Evolutionary conservation across 768 basidiomycete species (phyloP).

Genomic region (Pulveroboletus sp.): DNA sequence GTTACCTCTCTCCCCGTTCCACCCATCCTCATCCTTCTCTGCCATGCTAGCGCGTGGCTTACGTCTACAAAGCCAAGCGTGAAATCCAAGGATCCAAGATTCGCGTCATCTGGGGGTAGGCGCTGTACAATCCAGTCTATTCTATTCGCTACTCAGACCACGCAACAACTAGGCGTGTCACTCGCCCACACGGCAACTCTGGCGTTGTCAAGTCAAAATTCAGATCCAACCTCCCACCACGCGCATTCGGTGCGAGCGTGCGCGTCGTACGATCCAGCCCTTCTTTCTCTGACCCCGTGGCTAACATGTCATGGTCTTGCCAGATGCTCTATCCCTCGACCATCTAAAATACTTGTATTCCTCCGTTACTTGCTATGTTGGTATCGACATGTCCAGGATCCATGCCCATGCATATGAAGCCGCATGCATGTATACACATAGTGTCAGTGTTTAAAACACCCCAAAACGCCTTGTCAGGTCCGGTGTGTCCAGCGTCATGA

Average conservation of each 20-base stretch:
- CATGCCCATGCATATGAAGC: conserved; percentile 12
- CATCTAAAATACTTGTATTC: conserved; percentile 46
- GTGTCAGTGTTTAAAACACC: conserved; percentile 4
- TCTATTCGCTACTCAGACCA: neutral
- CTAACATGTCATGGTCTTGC: neutral
- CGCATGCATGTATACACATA: conserved; percentile 13
- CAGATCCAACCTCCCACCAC: conserved; percentile 89
- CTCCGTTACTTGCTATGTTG: conserved; percentile 20
- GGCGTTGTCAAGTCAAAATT: conserved; percentile 98
- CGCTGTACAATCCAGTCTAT: conserved; percentile 9
- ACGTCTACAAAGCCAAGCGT: conserved; percentile 95
- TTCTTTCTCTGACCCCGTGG: neutral
- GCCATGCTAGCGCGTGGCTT: conserved; percentile 77
- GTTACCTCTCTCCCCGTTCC: conserved; percentile 16
- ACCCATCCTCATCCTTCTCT: neutral
- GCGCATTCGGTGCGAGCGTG: conserved; percentile 88
- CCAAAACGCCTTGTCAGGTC: neutral
- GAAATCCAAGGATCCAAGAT: conserved; percentile 93
- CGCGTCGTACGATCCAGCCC: conserved; percentile 61
- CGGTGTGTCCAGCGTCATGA: neutral
- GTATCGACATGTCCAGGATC: conserved; percentile 9
- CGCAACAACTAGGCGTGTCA: conserved; percentile 60
- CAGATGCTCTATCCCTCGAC: conserved; percentile 93
- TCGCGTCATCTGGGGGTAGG: conserved; percentile 97
- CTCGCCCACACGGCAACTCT: conserved; percentile 88